phyloP scores from a whole-genome alignment of 2,329 filamentous ascomycete genomes.

The Colletotrichum sp. region DNA sequence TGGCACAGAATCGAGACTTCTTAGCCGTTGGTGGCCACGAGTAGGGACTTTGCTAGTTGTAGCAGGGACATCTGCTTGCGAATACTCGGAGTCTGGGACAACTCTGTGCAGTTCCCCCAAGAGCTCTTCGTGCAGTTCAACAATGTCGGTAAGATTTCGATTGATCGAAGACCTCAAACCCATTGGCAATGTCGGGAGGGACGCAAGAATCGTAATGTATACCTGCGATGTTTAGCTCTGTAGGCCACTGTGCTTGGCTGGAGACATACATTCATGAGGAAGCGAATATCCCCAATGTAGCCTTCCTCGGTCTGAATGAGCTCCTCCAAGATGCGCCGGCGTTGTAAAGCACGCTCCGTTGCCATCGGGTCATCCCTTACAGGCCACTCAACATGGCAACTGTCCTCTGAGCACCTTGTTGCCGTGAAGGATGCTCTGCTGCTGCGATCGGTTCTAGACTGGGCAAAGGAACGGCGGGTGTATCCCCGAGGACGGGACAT shows the following conservation, averaged over 20 bases:
- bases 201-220: slow-evolving; percentile 76
- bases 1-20: slow-evolving; percentile 51
- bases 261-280: slow-evolving; percentile 77
- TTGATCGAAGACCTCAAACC: slow-evolving; percentile 76
- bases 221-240: slow-evolving; percentile 51
- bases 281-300: slow-evolving; percentile 87
- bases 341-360: slow-evolving; percentile 73
- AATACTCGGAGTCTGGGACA: slow-evolving; percentile 72
- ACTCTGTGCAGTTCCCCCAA: slow-evolving; percentile 74
- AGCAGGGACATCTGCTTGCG: slow-evolving; percentile 42
- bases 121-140: slow-evolving; percentile 83
- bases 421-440: slow-evolving; percentile 65
- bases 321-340: slow-evolving; percentile 83
- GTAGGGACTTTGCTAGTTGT: slow-evolving; percentile 16
- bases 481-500: slow-evolving; percentile 63
- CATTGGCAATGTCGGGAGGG: slow-evolving; percentile 68
- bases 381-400: slow-evolving; percentile 63
- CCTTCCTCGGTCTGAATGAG: slow-evolving; percentile 84
- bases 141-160: slow-evolving; percentile 78
- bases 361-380: slow-evolving; percentile 67
- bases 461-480: slow-evolving; percentile 54
- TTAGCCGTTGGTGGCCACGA: slow-evolving; percentile 49
- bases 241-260: not conserved
- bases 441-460: slow-evolving; percentile 66
- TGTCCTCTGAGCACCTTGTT: slow-evolving; percentile 69